Evolutionary conservation across 768 basidiomycete species (phyloP).

Genomic region (Nidularia pulvinata): DNA sequence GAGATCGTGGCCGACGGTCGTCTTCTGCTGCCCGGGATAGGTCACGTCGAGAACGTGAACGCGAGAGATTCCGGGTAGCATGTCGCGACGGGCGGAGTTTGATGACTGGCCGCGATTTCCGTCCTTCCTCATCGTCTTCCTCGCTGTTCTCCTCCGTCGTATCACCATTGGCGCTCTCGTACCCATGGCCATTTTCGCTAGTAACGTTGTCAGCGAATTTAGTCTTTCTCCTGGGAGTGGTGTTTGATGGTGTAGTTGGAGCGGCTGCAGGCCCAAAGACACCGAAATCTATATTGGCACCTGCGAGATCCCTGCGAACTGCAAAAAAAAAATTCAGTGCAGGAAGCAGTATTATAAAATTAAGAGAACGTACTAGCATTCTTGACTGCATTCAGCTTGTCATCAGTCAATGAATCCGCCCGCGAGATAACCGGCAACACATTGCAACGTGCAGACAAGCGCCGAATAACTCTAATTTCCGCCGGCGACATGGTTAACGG

Average conservation of each 20-base stretch:
- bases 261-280: conserved; percentile 58
- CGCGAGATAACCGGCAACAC: conserved; percentile 81
- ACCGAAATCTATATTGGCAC: conserved; percentile 74
- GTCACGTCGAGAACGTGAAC: conserved; percentile 75
- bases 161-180: conserved; percentile 22
- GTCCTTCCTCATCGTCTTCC: conserved; percentile 45
- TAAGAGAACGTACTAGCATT: conserved; percentile 40
- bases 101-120: conserved; percentile 76
- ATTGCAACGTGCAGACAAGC: conserved; percentile 74
- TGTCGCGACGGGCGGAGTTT: conserved; percentile 62
- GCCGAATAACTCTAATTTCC: conserved; percentile 77
- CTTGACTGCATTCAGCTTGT: conserved; percentile 70
- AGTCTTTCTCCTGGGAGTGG: conserved; percentile 30
- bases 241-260: conserved; percentile 3
- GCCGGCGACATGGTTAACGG: conserved; percentile 70
- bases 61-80: conserved; percentile 43
- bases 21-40: conserved; percentile 59
- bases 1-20: conserved; percentile 53
- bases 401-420: conserved; percentile 84
- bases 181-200: conserved; percentile 19
- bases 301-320: conserved; percentile 65
- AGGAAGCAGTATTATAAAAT: background rate
- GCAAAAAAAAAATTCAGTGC: conserved; percentile 6
- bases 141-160: conserved; percentile 27
- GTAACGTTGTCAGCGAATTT: conserved; percentile 25